These are phyloP conservation scores for Mediolabrus comicus DNA, from an alignment of 108 stramenopile genomes.

Conservation along the genomic window DNA sequence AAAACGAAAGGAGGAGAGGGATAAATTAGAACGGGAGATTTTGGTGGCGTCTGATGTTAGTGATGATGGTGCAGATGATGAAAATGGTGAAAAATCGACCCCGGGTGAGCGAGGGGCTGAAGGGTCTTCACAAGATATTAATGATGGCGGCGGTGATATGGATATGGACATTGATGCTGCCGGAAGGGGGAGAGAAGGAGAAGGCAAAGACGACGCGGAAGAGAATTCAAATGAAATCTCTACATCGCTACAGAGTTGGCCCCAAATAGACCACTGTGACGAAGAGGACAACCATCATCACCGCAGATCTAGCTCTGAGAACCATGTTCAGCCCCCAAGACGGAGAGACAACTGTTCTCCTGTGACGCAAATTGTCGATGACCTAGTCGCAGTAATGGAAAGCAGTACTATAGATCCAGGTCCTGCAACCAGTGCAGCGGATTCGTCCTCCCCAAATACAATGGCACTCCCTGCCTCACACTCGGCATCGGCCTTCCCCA, in stretches of 20 bases:
- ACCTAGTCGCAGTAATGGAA: conserved; percentile 39
- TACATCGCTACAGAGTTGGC: conserved; percentile 19
- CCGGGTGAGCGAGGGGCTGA: background rate
- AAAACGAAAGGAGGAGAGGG: conserved; percentile 1
- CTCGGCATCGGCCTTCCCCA: conserved; percentile 18
- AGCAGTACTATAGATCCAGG: conserved; percentile 2
- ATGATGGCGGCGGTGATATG: background rate
- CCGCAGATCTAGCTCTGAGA: too few relatives aligned
- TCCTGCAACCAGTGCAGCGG: conserved; percentile 12
- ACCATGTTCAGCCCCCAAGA: background rate
- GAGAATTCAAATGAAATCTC: conserved; percentile 1
- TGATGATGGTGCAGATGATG: background rate
- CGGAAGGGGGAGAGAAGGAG: background rate
- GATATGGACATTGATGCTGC: too few relatives aligned
- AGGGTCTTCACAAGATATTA: background rate
- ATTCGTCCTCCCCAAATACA: background rate
- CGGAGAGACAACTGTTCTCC: background rate
- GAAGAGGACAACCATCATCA: too few relatives aligned
- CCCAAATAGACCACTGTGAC: conserved; percentile 8
- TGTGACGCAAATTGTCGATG: conserved; percentile 30
- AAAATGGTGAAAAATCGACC: background rate
- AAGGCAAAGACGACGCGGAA: background rate
- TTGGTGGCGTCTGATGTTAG: conserved; percentile 9
- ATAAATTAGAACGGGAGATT: conserved; percentile 9
- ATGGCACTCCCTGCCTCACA: conserved; percentile 14